Percentiles rank a stretch among this genome's conserved stretches.
Evolutionary conservation across 1,284 basidiomycete genomes (phyloP).

Genomic region (Ustilago xerochloae): DNA sequence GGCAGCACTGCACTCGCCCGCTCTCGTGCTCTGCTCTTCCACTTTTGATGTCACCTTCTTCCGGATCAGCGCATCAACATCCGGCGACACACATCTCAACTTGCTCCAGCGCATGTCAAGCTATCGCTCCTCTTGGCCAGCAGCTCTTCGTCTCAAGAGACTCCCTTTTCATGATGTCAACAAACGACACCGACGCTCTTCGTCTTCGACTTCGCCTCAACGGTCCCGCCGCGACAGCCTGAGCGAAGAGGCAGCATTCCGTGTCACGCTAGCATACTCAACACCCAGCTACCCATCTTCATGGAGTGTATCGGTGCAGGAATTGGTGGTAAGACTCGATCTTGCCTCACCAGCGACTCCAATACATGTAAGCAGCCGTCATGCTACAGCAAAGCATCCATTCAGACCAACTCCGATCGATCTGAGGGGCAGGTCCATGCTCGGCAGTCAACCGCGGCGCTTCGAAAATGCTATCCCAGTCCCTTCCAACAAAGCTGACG

Average conservation of each 20-base stretch:
- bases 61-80: constrained; percentile 5
- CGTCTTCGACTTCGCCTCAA: background rate
- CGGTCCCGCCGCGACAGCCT: background rate
- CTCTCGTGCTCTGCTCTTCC: constrained; percentile 62
- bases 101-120: constrained; percentile 38
- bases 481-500: background rate
- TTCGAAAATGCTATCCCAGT: too few species aligned
- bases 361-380: constrained; percentile 38
- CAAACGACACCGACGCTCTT: constrained; percentile 14
- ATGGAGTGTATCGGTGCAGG: constrained; percentile 64
- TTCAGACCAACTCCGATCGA: constrained; percentile 34
- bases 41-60: constrained; percentile 57
- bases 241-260: constrained; percentile 32
- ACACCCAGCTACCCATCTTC: constrained; percentile 58
- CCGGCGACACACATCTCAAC: background rate
- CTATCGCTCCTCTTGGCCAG: constrained; percentile 45
- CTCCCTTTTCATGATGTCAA: constrained; percentile 45
- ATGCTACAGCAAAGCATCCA: constrained; percentile 27
- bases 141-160: constrained; percentile 42
- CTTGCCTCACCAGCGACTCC: background rate
- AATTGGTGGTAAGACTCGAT: constrained; percentile 49
- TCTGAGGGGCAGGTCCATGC: constrained; percentile 28
- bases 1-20: constrained; percentile 51
- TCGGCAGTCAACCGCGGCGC: background rate
- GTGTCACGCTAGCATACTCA: constrained; percentile 60